phyloP scores from a whole-genome alignment of 129 eudicot genomes.

The carrot (Daucus carota) region DH1_v3.0 NC_030385.2:32663501-32664000 shows the following conservation, averaged over 20 bases:
- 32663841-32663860: too few relatives aligned
- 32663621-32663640: neutral
- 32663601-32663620: neutral
- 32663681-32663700: neutral
- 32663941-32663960: too few relatives aligned
- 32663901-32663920: too few relatives aligned
- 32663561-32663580: neutral
- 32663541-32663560: neutral
- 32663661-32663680: neutral
- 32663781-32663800: neutral
- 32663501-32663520: constrained; percentile 4
- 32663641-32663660: neutral
- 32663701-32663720: neutral
- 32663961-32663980: too few relatives aligned
- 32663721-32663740: neutral
- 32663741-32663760: neutral
- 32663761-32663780: neutral
- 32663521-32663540: constrained; percentile 4
- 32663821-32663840: too few relatives aligned
- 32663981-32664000: too few relatives aligned
- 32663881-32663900: too few relatives aligned
- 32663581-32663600: neutral
- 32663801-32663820: too few relatives aligned
- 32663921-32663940: too few relatives aligned
- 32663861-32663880: too few relatives aligned